Conservation (phyloP, 495 filamentous ascomycete species). For the Opeltia flavorubescens region DNA sequence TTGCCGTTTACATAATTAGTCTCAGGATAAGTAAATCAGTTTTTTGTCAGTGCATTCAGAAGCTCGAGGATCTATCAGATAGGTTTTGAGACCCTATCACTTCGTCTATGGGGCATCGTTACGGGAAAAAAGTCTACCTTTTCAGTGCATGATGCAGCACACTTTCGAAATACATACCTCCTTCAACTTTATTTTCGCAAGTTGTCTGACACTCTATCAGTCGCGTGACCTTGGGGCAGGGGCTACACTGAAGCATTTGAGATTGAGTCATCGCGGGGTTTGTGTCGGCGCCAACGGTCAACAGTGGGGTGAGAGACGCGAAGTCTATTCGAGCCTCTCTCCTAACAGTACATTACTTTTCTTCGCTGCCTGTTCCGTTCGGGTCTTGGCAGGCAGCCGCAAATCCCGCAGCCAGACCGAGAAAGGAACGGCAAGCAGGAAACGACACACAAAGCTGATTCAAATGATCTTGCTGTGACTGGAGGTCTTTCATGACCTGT, state of each 20-base stretch:
- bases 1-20: no score
- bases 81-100: no score
- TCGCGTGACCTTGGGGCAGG: background rate
- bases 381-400: background rate
- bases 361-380: background rate
- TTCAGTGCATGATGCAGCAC: no score
- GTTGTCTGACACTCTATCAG: background rate
- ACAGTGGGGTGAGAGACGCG: no score
- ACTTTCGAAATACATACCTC: no score
- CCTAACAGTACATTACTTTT: background rate
- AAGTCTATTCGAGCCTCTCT: background rate
- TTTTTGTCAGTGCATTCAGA: no score
- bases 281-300: no score
- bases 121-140: no score
- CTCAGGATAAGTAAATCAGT: no score
- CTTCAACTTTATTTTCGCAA: background rate
- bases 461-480: background rate
- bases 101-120: no score
- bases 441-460: background rate
- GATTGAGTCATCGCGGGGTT: conserved; percentile 1
- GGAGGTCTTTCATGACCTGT: background rate
- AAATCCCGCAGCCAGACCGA: background rate
- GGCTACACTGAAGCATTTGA: background rate
- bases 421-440: background rate
- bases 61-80: no score